phyloP scores from a whole-genome alignment of 1,284 basidiomycete species.

The Agaricales sp. region DNA sequence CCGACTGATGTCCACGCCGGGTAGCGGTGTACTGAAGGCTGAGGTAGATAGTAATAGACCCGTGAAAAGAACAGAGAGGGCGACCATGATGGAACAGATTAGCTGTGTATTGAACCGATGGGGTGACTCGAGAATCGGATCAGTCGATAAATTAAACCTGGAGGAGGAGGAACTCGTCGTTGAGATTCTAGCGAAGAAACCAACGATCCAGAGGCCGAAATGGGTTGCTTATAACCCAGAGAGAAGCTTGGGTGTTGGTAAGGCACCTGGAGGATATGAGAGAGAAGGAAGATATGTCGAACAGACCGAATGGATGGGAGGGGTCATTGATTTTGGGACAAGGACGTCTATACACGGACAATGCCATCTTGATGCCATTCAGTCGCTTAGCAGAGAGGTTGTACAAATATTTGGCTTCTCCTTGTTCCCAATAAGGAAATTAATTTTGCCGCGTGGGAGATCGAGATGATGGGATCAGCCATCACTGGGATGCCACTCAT shows the following conservation, averaged over 20 bases:
- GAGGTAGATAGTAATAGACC: conserved; percentile 23
- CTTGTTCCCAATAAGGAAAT: not conserved
- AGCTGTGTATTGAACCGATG: conserved; percentile 2
- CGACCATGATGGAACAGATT: conserved; percentile 23
- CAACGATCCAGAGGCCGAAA: no score
- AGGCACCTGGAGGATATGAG: not conserved
- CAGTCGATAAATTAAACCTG: not conserved
- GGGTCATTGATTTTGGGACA: not conserved
- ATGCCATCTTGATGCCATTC: no score
- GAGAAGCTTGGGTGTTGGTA: not conserved
- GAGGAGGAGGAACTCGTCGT: not conserved
- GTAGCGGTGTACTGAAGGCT: conserved; percentile 20
- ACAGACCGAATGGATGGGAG: not conserved
- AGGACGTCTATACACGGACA: not conserved
- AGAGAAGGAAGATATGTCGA: not conserved
- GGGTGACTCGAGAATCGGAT: not conserved
- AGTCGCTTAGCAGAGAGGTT: not conserved
- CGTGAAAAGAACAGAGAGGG: conserved; percentile 23
- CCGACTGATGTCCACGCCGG: conserved; percentile 12
- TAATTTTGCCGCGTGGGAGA: no score
- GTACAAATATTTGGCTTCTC: not conserved
- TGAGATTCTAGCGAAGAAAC: no score
- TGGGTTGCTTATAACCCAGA: not conserved
- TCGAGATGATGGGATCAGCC: no score
- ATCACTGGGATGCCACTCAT: no score